These are phyloP conservation scores for Sherardia arvensis DNA, from an alignment of 257 asterid genomes.

Conservation along the genomic window DNA sequence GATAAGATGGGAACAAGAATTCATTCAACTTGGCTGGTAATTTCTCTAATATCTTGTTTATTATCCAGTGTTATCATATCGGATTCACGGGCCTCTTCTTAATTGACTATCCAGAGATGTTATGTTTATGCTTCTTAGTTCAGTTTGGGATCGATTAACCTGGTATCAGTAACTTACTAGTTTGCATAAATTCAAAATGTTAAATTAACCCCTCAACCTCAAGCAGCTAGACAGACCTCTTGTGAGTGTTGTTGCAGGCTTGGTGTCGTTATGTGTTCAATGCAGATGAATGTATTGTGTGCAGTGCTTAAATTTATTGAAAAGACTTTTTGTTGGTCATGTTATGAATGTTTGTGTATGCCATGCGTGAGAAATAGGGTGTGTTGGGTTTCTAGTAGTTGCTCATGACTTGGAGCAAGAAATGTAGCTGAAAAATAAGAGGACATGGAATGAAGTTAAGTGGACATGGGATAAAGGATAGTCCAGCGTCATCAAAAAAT, in stretches of 20 bases:
- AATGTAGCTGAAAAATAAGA: not conserved
- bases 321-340: not conserved
- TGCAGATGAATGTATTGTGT: not conserved
- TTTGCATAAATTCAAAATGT: no score
- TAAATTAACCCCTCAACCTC: no score
- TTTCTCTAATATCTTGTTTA: no score
- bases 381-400: not conserved
- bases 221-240: no score
- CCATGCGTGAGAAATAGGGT: not conserved
- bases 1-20: constrained; percentile 63
- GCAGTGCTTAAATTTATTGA: not conserved
- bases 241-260: no score
- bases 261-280: not conserved
- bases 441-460: not conserved
- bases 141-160: no score
- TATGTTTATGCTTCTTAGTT: no score
- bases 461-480: not conserved
- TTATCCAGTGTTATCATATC: constrained; percentile 34
- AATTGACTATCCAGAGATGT: not conserved
- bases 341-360: not conserved
- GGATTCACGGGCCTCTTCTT: not conserved
- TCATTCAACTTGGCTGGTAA: constrained; percentile 59
- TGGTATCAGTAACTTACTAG: no score
- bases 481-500: not conserved
- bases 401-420: not conserved